Evolutionary conservation across 2,329 filamentous ascomycete species (phyloP).

Genomic region (Alternaria angustiovoidea): DNA sequence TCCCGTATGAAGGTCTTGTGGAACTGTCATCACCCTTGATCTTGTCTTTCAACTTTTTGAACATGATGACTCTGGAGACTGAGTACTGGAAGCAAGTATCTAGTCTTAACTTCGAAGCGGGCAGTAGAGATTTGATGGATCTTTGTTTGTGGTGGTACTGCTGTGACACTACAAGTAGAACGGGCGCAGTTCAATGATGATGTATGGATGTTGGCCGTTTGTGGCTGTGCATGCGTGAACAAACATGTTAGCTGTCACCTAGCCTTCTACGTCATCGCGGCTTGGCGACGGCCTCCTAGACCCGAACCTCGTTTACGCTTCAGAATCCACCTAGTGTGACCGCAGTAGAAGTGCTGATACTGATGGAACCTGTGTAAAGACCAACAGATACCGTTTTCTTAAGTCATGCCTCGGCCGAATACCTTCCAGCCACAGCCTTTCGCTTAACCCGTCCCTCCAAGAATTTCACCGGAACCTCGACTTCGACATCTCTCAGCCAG

Average conservation of each 20-base stretch:
- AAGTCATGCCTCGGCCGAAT: conserved; percentile 2
- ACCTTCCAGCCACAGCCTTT: conserved; percentile 9
- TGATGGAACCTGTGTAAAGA: no score
- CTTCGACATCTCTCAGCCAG: conserved; percentile 57
- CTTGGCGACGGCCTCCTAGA: conserved; percentile 10
- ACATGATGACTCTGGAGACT: conserved; percentile 29
- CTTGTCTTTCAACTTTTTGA: conserved; percentile 49
- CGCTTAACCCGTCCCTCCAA: conserved; percentile 29
- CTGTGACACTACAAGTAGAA: conserved; percentile 2
- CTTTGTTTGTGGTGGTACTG: not conserved
- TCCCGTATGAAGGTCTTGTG: conserved; percentile 21
- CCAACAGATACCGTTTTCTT: not conserved
- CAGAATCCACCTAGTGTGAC: not conserved
- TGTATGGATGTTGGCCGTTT: conserved; percentile 4
- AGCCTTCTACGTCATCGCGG: conserved; percentile 17
- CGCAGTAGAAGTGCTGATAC: not conserved
- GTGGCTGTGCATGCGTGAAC: conserved; percentile 16
- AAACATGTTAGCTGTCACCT: conserved; percentile 1
- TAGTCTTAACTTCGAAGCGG: not conserved
- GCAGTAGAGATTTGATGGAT: not conserved
- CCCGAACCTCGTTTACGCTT: not conserved
- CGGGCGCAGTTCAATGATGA: conserved; percentile 6
- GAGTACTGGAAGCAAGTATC: not conserved
- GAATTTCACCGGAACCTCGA: conserved; percentile 51
- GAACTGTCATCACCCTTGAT: conserved; percentile 39